phyloP scores from a whole-genome alignment of 2,329 filamentous ascomycete species.

The Aureobasidium subglaciale region DNA sequence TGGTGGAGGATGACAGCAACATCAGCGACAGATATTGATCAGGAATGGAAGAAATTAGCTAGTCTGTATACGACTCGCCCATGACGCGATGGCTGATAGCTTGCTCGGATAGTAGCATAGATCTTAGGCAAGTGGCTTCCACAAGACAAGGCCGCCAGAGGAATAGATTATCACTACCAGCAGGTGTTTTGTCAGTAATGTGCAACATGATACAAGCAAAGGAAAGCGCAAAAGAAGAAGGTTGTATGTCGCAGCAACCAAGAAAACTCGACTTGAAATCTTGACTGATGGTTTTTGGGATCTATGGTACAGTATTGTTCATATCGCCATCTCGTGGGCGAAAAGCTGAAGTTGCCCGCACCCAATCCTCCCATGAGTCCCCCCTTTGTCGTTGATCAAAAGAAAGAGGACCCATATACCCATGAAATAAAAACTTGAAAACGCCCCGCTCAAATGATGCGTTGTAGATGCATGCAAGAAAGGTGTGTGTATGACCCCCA shows the following conservation, averaged over 20 bases:
- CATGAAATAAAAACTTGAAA: not conserved
- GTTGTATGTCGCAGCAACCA: no score
- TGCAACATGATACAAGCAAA: no score
- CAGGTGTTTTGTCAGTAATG: no score
- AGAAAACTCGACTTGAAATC: not conserved
- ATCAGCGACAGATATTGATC: not conserved
- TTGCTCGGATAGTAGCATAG: no score
- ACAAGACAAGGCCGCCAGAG: no score
- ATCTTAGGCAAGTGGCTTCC: no score
- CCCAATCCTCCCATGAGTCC: not conserved
- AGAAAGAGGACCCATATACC: not conserved
- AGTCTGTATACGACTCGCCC: no score
- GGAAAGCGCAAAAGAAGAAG: no score
- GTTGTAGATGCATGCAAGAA: slow-evolving; percentile 9
- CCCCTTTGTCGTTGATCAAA: not conserved
- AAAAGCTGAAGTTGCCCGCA: not conserved
- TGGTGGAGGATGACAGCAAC: not conserved
- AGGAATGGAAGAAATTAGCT: not conserved
- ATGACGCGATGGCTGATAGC: no score
- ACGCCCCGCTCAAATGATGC: slow-evolving; percentile 3
- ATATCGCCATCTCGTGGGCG: no score
- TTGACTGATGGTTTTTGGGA: not conserved
- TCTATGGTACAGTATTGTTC: slow-evolving; percentile 1
- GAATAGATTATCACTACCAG: no score
- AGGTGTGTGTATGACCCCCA: not conserved